Percentiles rank a stretch among this genome's conserved stretches.
These are phyloP conservation scores for Agrocybe pediades DNA, from an alignment of 768 basidiomycete genomes.

Conservation along the genomic window DNA sequence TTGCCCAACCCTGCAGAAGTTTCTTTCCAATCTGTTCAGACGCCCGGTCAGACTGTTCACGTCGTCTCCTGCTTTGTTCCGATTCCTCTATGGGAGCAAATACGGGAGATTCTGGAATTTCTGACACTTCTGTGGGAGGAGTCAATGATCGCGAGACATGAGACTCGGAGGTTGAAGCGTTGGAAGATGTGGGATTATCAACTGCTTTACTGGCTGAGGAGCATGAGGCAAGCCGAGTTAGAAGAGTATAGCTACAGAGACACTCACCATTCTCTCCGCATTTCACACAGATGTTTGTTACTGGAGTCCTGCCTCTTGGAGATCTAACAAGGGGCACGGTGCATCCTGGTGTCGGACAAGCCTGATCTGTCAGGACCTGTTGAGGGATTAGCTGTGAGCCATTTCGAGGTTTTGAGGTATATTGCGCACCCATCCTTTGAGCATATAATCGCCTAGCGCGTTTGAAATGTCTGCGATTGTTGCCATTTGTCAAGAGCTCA, in stretches of 20 bases:
- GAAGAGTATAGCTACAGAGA: conserved; percentile 26
- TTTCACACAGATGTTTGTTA: conserved; percentile 59
- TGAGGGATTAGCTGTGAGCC: not conserved
- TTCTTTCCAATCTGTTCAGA: conserved; percentile 79
- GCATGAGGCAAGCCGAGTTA: no score
- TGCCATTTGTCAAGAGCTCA: conserved; percentile 39
- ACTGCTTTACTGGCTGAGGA: not conserved
- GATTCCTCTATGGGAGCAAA: conserved; percentile 69
- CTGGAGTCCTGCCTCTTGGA: conserved; percentile 49
- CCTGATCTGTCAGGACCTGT: conserved; percentile 65
- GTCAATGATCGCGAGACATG: conserved; percentile 67
- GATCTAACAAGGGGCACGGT: conserved; percentile 76
- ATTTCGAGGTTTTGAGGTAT: not conserved
- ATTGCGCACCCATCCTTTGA: conserved; percentile 68
- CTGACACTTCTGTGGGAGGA: conserved; percentile 76
- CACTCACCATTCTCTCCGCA: conserved; percentile 46
- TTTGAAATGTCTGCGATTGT: conserved; percentile 58
- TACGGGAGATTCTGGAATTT: conserved; percentile 57
- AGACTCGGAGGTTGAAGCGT: conserved; percentile 50
- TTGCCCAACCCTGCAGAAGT: conserved; percentile 82
- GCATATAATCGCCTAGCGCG: conserved; percentile 69
- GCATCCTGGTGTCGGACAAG: conserved; percentile 60
- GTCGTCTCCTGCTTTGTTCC: conserved; percentile 63
- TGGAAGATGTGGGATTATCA: conserved; percentile 12
- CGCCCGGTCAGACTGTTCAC: conserved; percentile 81